Evolutionary conservation across 352 stramenopile species (phyloP).

Genomic region (Pythium angustatum): DNA sequence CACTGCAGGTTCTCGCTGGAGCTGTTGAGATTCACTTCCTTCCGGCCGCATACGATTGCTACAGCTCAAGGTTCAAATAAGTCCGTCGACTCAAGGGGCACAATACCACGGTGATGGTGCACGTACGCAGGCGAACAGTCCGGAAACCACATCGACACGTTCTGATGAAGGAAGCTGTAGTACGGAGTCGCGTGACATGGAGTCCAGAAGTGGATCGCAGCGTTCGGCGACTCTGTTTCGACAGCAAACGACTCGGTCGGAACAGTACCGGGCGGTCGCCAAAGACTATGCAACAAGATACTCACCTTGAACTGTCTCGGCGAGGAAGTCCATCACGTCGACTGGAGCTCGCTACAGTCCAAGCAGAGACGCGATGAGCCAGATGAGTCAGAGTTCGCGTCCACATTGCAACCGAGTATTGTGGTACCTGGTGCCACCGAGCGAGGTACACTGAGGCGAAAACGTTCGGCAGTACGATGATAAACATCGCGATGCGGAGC

Average conservation of each 20-base stretch:
- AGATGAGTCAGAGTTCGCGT: neutral
- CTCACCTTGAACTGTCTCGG: slow-evolving; percentile 55
- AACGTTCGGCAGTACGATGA: slow-evolving; percentile 66
- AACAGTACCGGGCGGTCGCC: neutral
- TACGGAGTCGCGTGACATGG: slow-evolving; percentile 85
- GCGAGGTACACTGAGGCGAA: slow-evolving; percentile 71
- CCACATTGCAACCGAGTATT: neutral
- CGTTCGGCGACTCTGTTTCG: slow-evolving; percentile 21
- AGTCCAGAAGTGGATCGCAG: slow-evolving; percentile 84
- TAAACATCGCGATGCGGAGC: slow-evolving; percentile 45
- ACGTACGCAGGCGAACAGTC: slow-evolving; percentile 78
- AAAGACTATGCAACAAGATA: neutral
- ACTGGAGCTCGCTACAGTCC: slow-evolving; percentile 53
- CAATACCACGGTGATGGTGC: neutral
- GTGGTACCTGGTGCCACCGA: slow-evolving; percentile 48
- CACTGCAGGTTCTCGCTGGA: slow-evolving; percentile 51
- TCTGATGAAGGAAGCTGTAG: slow-evolving; percentile 86
- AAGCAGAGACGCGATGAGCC: neutral
- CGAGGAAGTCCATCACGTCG: slow-evolving; percentile 83
- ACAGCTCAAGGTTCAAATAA: slow-evolving; percentile 2
- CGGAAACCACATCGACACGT: slow-evolving; percentile 85
- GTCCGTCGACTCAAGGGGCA: neutral
- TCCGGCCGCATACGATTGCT: slow-evolving; percentile 61
- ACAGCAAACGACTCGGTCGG: neutral
- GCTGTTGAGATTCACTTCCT: slow-evolving; percentile 68